Evolutionary conservation across 2,329 filamentous ascomycete species (phyloP).

Genomic region (Cercospora sp.): DNA sequence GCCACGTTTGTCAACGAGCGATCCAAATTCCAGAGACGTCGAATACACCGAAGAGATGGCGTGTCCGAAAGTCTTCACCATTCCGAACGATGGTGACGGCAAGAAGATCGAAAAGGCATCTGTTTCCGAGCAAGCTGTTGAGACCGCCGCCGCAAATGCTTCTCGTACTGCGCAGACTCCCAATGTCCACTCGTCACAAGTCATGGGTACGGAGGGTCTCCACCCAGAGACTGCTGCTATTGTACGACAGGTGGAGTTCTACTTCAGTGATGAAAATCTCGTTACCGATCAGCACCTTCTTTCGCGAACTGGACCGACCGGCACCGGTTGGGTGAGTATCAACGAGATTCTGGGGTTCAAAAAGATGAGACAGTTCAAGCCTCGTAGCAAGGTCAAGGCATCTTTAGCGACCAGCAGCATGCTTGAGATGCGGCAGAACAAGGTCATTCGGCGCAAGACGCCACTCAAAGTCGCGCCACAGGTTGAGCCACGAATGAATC

Average conservation of each 20-base stretch:
- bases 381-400: conserved; percentile 40
- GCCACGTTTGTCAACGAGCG: not conserved
- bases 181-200: not conserved
- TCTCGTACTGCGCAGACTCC: not conserved
- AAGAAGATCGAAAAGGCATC: not conserved
- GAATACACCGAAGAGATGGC: not conserved
- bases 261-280: conserved; percentile 53
- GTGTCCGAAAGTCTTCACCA: not conserved
- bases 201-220: not conserved
- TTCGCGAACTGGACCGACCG: conserved; percentile 41
- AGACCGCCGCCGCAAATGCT: not conserved
- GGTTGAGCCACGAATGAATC: conserved; percentile 32
- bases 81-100: not conserved
- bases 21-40: not conserved
- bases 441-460: conserved; percentile 45
- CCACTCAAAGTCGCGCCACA: conserved; percentile 36
- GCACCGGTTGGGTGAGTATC: conserved; percentile 47
- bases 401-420: conserved; percentile 46
- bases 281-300: conserved; percentile 46
- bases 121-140: not conserved
- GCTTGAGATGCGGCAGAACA: conserved; percentile 45
- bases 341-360: conserved; percentile 47
- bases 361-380: conserved; percentile 50
- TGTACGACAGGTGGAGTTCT: conserved; percentile 49
- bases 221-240: conserved; percentile 30